Base-by-base conservation (phyloP, 176 grass and related monocot genomes). In the Oryza nivara region DNA sequence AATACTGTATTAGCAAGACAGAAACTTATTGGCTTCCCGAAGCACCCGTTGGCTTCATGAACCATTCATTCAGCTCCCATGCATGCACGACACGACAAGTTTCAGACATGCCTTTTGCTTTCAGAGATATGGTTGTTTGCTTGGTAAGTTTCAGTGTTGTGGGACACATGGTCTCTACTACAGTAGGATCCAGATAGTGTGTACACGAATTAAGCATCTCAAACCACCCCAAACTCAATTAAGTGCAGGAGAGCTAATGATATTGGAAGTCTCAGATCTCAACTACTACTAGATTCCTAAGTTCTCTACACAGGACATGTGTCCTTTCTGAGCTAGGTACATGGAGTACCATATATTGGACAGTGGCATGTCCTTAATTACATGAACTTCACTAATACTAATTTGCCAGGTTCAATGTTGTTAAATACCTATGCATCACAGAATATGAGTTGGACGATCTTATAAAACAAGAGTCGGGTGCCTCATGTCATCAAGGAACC, bases 211-310 rank as follows among this genome's bases (percentile, higher is more conserved):
- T 82, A 69, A 87, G 68, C 84, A 81, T 77, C 41, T 17, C 43
- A 40, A 74, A 85, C 30, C 65, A 30, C 35, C 54, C 47, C 69
- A 58, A 47, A 65, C 68, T 32, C 12, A 9, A 38, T 17, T 26
- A 54, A 47, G 15, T 36, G 17, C 32, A 13, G 5, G 23, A 17
- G 4, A 71, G 60, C 19, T 60, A 77, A 54, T 65, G 20, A n/a
- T 61, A 68, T 74, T 56, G 75, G 45, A 88, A 68, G 68, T 45
- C 81, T 30, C 78, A 78, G 23, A 67, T 56, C 79, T 67, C 56
- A 67, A 73, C 83, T 67, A 68, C 83, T 67, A 68, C 38, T 19
- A 79, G 74, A 90, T 90, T 90, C 84, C 88, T 74, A 73, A 90
- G 20, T 46, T 86, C 58, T 82, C 34, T 68, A 49, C 79, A 69